phyloP scores from a whole-genome alignment of 2,329 filamentous ascomycete species.

The Calonectria pteridis region DNA sequence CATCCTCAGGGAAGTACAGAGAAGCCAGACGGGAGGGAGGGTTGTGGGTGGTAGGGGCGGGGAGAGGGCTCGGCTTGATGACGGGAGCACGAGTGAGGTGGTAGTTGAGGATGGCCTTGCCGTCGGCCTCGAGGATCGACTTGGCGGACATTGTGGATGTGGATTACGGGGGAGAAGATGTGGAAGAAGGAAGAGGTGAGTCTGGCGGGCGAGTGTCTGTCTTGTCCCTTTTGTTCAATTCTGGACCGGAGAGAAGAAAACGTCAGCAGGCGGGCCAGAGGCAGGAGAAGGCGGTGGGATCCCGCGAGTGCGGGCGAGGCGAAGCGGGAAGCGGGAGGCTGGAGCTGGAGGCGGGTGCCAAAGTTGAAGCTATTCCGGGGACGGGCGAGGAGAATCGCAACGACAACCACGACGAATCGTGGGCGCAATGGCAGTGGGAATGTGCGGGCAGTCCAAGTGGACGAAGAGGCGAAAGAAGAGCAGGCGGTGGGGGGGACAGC shows the following conservation, averaged over 20 bases:
- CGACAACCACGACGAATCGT: constrained; percentile 19
- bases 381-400: constrained; percentile 24
- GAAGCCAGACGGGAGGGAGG: constrained; percentile 90
- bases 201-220: constrained; percentile 41
- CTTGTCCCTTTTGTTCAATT: constrained; percentile 44
- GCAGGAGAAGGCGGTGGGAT: constrained; percentile 24
- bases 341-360: constrained; percentile 19
- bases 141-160: constrained; percentile 72
- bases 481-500: constrained; percentile 32
- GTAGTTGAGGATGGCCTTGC: constrained; percentile 99
- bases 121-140: constrained; percentile 98
- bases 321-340: constrained; percentile 22
- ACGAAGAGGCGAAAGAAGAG: constrained; percentile 29
- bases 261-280: constrained; percentile 31
- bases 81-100: constrained; percentile 97
- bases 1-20: constrained; percentile 92
- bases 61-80: constrained; percentile 98
- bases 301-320: constrained; percentile 32
- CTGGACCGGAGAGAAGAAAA: constrained; percentile 27
- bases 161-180: constrained; percentile 38
- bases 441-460: constrained; percentile 28
- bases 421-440: constrained; percentile 24
- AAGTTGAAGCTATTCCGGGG: constrained; percentile 28
- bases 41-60: constrained; percentile 88
- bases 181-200: constrained; percentile 22